Base-by-base conservation (phyloP, 129 eudicot species). In the Solidago caesia region DNA sequence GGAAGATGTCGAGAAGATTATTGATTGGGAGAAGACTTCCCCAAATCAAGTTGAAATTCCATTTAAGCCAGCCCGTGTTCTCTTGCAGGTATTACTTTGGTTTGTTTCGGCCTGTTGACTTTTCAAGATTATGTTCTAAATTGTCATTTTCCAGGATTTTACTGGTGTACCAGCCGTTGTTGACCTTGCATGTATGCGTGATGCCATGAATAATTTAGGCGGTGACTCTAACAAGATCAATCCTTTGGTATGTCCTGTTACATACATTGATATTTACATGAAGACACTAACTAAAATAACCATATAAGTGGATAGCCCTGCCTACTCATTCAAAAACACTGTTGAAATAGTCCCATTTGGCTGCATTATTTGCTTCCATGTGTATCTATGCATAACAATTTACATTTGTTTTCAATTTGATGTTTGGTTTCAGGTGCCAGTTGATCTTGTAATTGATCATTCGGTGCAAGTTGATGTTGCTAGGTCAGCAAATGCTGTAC, bases 91-190 rank as follows among this genome's bases (percentile, higher is more conserved):
- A 84, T 55, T 15, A 57, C 43, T 67, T 71, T 15, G 27, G 44
- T 51, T 16, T 71, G 44, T 14, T 46, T 81, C 72, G 9, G 72
- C 43, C 5, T 55, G n/a, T 70, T 58, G 46, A 43, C 68, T 75
- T 65, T 39, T 48, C 44, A 46, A 68, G 27, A 66, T 66, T 21
- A 7, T 62, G 29, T 67, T 73, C 14, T 29, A 27, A 66, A 12
- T 5, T 62, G 9, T 63, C 59, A 67, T 13, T 61, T 68, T 61
- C 16, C 84, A 93, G 98, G 98, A 93, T 82, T 93, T 93, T 75
- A 93, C 98, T 75, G 97, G 98, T 77, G 97, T 93, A 16, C 98
- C 98, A 52, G 98, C 98, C 63, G 97, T 93, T 75, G 98, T 93
- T 67, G 98, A 93, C 81, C 92, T 93, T 29, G 98, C 97, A 77